Evolutionary conservation across 176 grass and related monocot species (phyloP).

Genomic region (Ensete glaucum): DNA sequence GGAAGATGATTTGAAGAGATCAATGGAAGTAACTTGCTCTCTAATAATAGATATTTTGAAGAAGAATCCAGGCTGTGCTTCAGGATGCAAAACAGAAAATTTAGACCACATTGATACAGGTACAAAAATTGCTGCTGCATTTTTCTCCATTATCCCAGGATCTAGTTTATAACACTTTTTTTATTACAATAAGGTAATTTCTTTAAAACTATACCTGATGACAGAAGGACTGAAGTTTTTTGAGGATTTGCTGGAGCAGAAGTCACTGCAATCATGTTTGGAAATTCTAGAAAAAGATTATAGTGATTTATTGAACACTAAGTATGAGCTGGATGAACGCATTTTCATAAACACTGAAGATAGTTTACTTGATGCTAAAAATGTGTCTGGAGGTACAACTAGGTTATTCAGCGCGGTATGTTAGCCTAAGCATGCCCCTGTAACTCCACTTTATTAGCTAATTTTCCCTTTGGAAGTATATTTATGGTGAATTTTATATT

Average conservation of each 20-base stretch:
- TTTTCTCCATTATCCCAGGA: conserved; percentile 8
- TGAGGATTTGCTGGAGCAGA: conserved; percentile 56
- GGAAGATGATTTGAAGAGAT: conserved; percentile 62
- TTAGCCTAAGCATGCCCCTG: neutral
- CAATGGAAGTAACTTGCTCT: conserved; percentile 53
- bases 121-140: conserved; percentile 8
- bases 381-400: conserved; percentile 18
- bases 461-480: conserved; percentile 4
- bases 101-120: conserved; percentile 76
- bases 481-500: conserved; percentile 16
- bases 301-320: conserved; percentile 24
- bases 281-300: conserved; percentile 58
- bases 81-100: conserved; percentile 42
- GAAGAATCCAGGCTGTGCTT: conserved; percentile 51
- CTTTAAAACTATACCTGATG: conserved; percentile 7
- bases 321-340: conserved; percentile 62
- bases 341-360: conserved; percentile 51
- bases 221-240: conserved; percentile 76
- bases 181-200: conserved; percentile 19
- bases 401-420: conserved; percentile 44
- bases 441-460: neutral
- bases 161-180: conserved; percentile 6
- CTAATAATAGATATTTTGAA: conserved; percentile 50
- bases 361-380: conserved; percentile 28
- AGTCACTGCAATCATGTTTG: conserved; percentile 47